Evolutionary conservation across 2,329 filamentous ascomycete genomes (phyloP), one percentile per base, ranked within the genome.

Genomic region (Penicillium hordei): DNA sequence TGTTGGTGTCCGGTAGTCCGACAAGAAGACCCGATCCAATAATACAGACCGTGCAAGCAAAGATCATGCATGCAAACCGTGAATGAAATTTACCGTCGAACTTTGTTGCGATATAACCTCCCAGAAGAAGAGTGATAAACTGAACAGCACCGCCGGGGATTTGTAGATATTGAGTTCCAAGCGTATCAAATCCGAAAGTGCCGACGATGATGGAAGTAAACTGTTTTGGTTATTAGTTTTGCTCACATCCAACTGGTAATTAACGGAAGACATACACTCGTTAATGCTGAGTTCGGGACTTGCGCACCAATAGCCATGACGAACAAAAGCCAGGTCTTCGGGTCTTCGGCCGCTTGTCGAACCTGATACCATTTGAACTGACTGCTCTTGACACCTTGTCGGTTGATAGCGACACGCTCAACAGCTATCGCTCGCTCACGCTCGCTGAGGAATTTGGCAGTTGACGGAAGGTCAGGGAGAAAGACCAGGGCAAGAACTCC

Each of bases 241-340:
- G 1, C 17, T 2, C 19, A 33, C 5, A 43, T 17, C 13, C 3
- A 31, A 12, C 12, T 27, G 5, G 19, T 13, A 8, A 10, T 23
- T 2, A n/a, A 1, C 7, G 8, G 13, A 33, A 36, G 5, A 55
- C 61, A 48, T 64, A 70, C 68, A 42, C 76, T 82, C 0, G 83
- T 85, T 39, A 85, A 66, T 0, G 82, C 83, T 0, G 81, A 78
- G 55, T 86, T 86, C 0, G 83, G 83, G 1, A 86, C 75, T 60
- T 85, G 82, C 0, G 82, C 82, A 0, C 79, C 82, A 17, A 79
- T 73, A 0, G 81, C 79, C 69, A 82, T 77, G 29, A 84, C 60
- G 57, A 85, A 84, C 5, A 86, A 65, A 17, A 86, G 75, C 83
- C 83, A 87, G 0, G 83, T 84, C 70, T 87, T 86, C 0, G 82